phyloP scores from a whole-genome alignment of 225 moss, liverwort and hornwort species.

The Asterella californica region DNA sequence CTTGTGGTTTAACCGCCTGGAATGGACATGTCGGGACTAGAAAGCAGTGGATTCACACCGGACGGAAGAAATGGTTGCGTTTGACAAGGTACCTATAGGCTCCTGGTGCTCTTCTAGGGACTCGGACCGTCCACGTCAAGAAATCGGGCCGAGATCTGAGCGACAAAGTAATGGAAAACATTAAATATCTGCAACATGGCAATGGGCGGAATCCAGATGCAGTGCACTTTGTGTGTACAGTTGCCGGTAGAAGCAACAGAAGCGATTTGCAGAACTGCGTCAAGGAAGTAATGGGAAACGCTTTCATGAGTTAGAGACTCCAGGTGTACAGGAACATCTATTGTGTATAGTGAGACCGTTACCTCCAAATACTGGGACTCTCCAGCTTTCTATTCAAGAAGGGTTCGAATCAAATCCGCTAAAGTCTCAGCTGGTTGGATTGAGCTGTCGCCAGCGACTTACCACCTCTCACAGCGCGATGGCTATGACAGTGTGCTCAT shows the following conservation, averaged over 20 bases:
- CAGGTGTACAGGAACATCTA: not conserved
- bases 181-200: not conserved
- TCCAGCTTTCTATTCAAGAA: not conserved
- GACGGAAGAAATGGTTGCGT: not conserved
- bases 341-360: not conserved
- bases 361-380: not conserved
- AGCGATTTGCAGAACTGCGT: not conserved
- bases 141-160: not conserved
- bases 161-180: too few relatives aligned
- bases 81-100: not conserved
- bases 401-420: not conserved
- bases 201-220: not conserved
- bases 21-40: not conserved
- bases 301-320: not conserved
- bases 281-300: not conserved
- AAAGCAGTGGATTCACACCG: not conserved
- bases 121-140: not conserved
- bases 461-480: conserved; percentile 13
- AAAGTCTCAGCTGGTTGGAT: not conserved
- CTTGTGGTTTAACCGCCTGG: not conserved
- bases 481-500: conserved; percentile 55
- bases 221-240: not conserved
- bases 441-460: not conserved
- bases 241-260: not conserved
- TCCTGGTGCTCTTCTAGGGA: not conserved